phyloP scores from a whole-genome alignment of 768 basidiomycete species.

The Coprinopsis strossmayeri region DNA sequence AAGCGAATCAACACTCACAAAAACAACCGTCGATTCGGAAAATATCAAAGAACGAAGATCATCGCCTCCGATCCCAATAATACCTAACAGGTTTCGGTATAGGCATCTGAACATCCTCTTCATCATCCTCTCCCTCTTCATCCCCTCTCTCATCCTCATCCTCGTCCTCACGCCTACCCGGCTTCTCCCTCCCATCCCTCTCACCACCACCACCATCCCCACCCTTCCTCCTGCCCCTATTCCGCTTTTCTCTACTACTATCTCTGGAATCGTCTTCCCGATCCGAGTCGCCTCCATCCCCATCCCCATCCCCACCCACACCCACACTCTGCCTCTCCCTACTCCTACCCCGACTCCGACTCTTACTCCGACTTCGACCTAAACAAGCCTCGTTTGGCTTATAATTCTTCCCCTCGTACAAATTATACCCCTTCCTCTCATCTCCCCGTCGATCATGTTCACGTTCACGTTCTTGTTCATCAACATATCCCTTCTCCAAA shows the following conservation, averaged over 20 bases:
- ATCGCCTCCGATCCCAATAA: neutral
- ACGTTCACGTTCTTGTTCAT: neutral
- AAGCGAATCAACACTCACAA: no score
- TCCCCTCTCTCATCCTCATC: neutral
- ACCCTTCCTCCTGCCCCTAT: neutral
- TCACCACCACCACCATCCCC: neutral
- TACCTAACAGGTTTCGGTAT: constrained; percentile 1
- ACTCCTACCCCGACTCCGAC: neutral
- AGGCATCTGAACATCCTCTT: neutral
- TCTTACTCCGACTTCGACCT: neutral
- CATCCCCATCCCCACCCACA: neutral
- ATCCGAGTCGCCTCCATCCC: neutral
- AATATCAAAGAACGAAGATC: no score
- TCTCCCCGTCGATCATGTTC: neutral
- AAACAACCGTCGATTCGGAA: no score
- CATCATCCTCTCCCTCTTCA: neutral
- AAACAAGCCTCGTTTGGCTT: neutral
- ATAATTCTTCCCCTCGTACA: no score
- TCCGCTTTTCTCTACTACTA: neutral
- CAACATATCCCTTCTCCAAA: neutral
- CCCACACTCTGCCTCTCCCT: neutral
- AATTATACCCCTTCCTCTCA: neutral
- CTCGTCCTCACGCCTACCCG: neutral
- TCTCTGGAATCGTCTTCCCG: neutral
- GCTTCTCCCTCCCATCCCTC: neutral